These are phyloP conservation scores for Trichoderma sp. DNA, from an alignment of 2,329 filamentous ascomycete genomes.

Conservation along the genomic window DNA sequence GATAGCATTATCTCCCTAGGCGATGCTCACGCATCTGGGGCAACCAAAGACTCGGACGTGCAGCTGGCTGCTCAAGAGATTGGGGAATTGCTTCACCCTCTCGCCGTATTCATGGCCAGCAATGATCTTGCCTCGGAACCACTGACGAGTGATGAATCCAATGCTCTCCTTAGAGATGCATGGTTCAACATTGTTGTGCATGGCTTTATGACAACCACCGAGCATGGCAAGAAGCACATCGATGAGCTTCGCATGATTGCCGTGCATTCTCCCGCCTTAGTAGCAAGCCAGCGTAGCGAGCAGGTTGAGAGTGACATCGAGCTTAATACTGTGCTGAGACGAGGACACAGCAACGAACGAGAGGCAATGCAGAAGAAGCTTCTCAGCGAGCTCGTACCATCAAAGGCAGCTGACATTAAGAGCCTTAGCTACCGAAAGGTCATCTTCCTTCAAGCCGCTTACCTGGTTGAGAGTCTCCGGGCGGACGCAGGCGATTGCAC, in stretches of 20 bases:
- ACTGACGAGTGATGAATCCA: conserved; percentile 64
- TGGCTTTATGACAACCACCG: conserved; percentile 76
- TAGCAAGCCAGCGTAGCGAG: conserved; percentile 85
- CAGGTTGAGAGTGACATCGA: conserved; percentile 96
- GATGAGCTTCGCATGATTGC: conserved; percentile 83
- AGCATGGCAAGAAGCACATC: conserved; percentile 69
- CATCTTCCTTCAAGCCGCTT: conserved; percentile 88
- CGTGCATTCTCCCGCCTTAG: conserved; percentile 80
- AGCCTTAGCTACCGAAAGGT: conserved; percentile 84
- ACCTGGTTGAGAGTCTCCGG: conserved; percentile 85
- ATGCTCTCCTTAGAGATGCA: conserved; percentile 78
- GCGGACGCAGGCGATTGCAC: conserved; percentile 88
- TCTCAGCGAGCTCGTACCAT: conserved; percentile 72
- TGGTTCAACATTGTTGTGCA: conserved; percentile 99
- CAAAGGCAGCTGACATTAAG: conserved; percentile 76
- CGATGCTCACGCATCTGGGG: conserved; percentile 70
- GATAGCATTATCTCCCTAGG: conserved; percentile 89
- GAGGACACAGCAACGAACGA: conserved; percentile 79
- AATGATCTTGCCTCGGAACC: conserved; percentile 56
- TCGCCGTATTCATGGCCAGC: conserved; percentile 79
- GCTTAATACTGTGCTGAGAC: conserved; percentile 86
- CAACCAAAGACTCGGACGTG: conserved; percentile 72
- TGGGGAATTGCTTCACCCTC: conserved; percentile 78
- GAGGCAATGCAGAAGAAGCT: conserved; percentile 78
- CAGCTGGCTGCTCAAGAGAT: conserved; percentile 86